phyloP scores from a whole-genome alignment of 2,329 filamentous ascomycete species.

The Niveomyces coronatus region DNA sequence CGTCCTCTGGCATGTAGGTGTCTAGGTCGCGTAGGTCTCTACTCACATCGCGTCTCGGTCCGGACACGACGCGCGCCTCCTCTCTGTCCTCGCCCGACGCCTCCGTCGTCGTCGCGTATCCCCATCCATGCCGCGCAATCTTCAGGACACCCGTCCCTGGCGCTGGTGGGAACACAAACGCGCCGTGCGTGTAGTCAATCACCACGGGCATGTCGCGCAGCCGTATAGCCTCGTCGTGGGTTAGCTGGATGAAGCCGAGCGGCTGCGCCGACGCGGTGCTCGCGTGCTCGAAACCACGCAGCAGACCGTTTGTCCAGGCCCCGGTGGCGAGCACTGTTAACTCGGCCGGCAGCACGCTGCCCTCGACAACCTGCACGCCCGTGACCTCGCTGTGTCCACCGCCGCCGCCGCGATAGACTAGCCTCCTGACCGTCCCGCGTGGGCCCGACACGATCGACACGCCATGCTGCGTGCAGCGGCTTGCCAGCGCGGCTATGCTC shows the following conservation, averaged over 20 bases:
- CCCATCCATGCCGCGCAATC: constrained; percentile 49
- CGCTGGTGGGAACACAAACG: constrained; percentile 45
- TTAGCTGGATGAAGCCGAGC: constrained; percentile 54
- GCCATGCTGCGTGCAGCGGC: constrained; percentile 18
- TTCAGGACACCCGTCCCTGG: constrained; percentile 41
- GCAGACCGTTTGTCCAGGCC: constrained; percentile 46
- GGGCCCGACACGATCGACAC: constrained; percentile 22
- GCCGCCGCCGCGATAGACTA: constrained; percentile 11
- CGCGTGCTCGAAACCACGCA: constrained; percentile 53
- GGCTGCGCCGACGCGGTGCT: constrained; percentile 55
- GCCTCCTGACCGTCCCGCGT: constrained; percentile 18
- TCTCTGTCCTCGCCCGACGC: constrained; percentile 12
- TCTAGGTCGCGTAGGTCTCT: constrained; percentile 31
- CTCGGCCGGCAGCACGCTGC: constrained; percentile 39
- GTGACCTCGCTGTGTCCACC: constrained; percentile 10
- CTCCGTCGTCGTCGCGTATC: constrained; percentile 31
- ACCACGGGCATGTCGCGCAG: constrained; percentile 48
- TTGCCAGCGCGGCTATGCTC: constrained; percentile 17
- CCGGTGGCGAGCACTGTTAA: constrained; percentile 57
- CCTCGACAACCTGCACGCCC: constrained; percentile 20
- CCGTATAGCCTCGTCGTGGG: constrained; percentile 41
- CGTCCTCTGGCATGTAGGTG: constrained; percentile 38
- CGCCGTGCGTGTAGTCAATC: constrained; percentile 42
- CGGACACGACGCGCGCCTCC: constrained; percentile 17
- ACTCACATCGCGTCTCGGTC: constrained; percentile 24